phyloP scores from a whole-genome alignment of 768 basidiomycete species.

The Multifurca ochricompacta region DNA sequence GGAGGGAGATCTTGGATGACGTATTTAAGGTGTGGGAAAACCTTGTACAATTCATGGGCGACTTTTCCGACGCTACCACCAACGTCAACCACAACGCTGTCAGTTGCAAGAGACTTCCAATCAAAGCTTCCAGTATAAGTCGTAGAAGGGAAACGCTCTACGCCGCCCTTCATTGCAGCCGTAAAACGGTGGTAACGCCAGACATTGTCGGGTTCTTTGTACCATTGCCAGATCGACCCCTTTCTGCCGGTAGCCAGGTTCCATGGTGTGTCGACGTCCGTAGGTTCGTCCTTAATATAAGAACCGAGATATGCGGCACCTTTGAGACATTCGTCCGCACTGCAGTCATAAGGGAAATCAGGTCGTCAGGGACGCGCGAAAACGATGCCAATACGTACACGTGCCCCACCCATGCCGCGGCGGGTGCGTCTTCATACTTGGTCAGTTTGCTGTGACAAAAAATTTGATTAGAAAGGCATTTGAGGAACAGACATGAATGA shows the following conservation, averaged over 20 bases:
- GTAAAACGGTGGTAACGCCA: slow-evolving; percentile 5
- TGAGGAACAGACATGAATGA: neutral
- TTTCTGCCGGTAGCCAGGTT: neutral
- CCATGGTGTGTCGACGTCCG: neutral
- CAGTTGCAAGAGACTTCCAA: slow-evolving; percentile 29
- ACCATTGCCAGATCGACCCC: slow-evolving; percentile 2
- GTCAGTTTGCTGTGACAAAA: neutral
- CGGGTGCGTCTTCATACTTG: slow-evolving; percentile 18
- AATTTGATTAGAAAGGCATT: neutral
- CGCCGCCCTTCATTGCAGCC: slow-evolving; percentile 1
- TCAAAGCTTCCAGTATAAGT: slow-evolving; percentile 22
- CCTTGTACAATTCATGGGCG: slow-evolving; percentile 29
- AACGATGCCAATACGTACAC: slow-evolving; percentile 7
- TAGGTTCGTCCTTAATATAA: neutral
- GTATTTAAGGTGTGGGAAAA: slow-evolving; percentile 31
- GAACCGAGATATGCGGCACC: neutral
- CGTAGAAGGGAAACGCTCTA: neutral
- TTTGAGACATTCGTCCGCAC: slow-evolving; percentile 11
- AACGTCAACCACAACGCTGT: slow-evolving; percentile 33
- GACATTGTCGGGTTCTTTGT: slow-evolving; percentile 1
- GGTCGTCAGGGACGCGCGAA: neutral
- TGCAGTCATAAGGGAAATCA: neutral
- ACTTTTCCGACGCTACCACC: slow-evolving; percentile 35
- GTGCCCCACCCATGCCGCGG: slow-evolving; percentile 21
- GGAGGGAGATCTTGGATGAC: slow-evolving; percentile 29